Percentiles rank a stretch among this genome's conserved stretches.
Conservation (phyloP, 495 filamentous ascomycete genomes). For the Trichoderma virens region DNA sequence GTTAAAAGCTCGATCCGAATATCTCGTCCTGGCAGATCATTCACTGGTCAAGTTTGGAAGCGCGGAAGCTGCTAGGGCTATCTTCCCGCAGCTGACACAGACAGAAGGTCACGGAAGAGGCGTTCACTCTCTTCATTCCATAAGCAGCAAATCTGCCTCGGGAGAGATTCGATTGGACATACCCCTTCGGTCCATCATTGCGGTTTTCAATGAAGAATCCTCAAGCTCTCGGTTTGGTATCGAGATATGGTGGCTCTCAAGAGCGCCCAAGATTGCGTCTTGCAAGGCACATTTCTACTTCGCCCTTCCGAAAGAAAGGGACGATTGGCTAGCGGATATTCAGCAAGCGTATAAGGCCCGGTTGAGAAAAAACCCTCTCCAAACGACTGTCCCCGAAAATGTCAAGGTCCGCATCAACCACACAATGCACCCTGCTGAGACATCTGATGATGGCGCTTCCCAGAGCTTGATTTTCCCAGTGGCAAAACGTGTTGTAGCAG, state of each 20-base stretch:
- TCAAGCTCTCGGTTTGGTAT: conserved; percentile 69
- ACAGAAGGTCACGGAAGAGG: conserved; percentile 9
- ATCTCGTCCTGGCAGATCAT: conserved; percentile 80
- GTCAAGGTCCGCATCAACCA: conserved; percentile 57
- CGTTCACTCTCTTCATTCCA: not conserved
- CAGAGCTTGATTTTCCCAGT: conserved; percentile 85
- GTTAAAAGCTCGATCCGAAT: conserved; percentile 80
- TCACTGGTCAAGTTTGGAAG: conserved; percentile 76
- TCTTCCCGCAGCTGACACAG: conserved; percentile 28
- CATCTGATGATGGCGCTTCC: conserved; percentile 65
- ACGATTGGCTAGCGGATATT: conserved; percentile 67
- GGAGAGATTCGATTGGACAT: conserved; percentile 34
- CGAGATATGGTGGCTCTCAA: conserved; percentile 72
- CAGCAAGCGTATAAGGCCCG: conserved; percentile 46
- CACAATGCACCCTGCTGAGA: conserved; percentile 55
- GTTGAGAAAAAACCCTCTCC: conserved; percentile 27
- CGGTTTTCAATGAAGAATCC: conserved; percentile 73
- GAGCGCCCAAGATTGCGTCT: conserved; percentile 47
- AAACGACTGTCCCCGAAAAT: conserved; percentile 49
- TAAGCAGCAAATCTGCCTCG: not conserved
- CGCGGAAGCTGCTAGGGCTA: conserved; percentile 51
- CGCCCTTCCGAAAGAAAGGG: conserved; percentile 61
- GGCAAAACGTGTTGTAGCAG: conserved; percentile 50
- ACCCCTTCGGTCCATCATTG: conserved; percentile 65
- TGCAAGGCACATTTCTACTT: conserved; percentile 55